Evolutionary conservation across 2,329 filamentous ascomycete genomes (phyloP).

Genomic region (Fusarium bulbicola): DNA sequence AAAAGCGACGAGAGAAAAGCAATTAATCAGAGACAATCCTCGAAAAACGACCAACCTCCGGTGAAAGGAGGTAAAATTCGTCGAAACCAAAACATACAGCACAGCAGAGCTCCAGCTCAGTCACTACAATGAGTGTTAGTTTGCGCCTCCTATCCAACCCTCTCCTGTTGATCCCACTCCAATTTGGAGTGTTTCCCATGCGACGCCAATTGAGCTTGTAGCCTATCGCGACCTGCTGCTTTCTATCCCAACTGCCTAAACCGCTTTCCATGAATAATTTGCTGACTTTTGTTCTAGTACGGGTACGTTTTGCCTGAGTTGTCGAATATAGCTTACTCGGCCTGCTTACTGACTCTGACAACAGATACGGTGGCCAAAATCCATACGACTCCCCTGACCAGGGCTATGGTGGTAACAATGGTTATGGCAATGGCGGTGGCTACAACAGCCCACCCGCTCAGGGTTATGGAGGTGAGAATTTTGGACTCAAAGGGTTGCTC

Average conservation of each 20-base stretch:
- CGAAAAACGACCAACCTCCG: neutral
- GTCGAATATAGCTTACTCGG: neutral
- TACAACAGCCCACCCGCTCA: conserved; percentile 34
- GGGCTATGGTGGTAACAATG: conserved; percentile 31
- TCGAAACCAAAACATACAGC: neutral
- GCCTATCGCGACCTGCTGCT: neutral
- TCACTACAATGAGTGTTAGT: conserved; percentile 47
- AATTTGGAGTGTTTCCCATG: neutral
- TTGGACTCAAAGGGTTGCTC: neutral
- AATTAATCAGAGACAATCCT: conserved; percentile 10
- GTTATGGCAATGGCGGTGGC: conserved; percentile 38
- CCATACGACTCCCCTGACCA: conserved; percentile 66
- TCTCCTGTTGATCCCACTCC: conserved; percentile 19
- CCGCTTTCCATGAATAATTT: neutral
- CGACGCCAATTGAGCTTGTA: conserved; percentile 1
- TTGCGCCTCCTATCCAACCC: conserved; percentile 26
- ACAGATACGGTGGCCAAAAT: conserved; percentile 66
- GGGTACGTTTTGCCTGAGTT: conserved; percentile 55
- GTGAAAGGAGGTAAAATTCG: neutral
- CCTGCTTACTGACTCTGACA: conserved; percentile 44
- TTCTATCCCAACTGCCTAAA: neutral
- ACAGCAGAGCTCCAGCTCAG: conserved; percentile 23
- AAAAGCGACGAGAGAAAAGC: conserved; percentile 3
- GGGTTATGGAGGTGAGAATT: conserved; percentile 39
- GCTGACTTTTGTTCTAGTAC: conserved; percentile 52